Conservation (phyloP, 805 yeast genomes). For the Cyberlindnera saturnus region DNA sequence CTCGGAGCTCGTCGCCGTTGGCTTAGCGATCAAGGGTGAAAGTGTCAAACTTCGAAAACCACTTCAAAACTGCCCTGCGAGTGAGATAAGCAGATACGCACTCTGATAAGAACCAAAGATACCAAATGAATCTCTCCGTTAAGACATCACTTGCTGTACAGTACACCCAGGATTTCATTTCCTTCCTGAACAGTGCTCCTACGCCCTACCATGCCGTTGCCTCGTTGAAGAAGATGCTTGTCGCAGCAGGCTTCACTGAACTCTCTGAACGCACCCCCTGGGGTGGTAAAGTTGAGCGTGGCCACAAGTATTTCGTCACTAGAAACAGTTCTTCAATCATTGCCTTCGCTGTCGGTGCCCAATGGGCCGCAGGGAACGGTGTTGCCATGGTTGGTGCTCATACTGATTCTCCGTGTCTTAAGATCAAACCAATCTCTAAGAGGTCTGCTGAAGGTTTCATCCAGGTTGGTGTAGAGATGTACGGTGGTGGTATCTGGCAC, state of each 20-base stretch:
- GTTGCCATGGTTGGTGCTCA: conserved; percentile 92
- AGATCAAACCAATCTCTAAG: conserved; percentile 83
- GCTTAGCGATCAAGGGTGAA: too few species aligned
- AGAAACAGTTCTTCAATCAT: conserved; percentile 85
- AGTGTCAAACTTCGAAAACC: too few species aligned
- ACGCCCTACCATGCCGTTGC: conserved; percentile 93
- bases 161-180: conserved; percentile 49
- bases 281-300: conserved; percentile 47
- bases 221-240: conserved; percentile 49
- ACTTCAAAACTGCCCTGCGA: too few species aligned
- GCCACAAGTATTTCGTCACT: conserved; percentile 76
- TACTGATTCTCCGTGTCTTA: conserved; percentile 87
- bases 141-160: conserved; percentile 17
- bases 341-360: conserved; percentile 76
- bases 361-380: conserved; percentile 72
- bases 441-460: conserved; percentile 65
- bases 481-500: conserved; percentile 96
- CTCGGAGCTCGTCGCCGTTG: too few species aligned
- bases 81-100: too few species aligned
- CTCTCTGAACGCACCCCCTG: conserved; percentile 67
- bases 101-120: background rate
- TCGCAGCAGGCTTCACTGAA: conserved; percentile 63
- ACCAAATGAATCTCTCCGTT: conserved; percentile 3
- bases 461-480: conserved; percentile 89
- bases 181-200: conserved; percentile 79